phyloP scores from a whole-genome alignment of 75 land plant genomes.

The Pinus albicaulis region DNA sequence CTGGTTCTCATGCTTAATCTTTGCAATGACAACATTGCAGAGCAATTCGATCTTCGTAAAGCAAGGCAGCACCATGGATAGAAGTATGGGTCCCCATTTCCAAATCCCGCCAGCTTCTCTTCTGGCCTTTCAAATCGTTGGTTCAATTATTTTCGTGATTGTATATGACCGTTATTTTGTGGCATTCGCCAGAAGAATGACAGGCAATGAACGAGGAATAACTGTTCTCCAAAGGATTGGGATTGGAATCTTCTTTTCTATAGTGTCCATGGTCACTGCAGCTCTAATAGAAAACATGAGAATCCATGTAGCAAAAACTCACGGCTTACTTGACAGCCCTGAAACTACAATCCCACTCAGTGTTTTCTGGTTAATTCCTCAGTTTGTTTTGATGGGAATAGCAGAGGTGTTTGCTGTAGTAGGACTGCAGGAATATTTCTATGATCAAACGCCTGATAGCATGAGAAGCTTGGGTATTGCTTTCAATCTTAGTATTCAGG shows the following conservation, averaged over 20 bases:
- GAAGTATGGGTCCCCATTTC: constrained; percentile 15
- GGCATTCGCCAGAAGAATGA: constrained; percentile 18
- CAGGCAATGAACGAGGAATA: constrained; percentile 16
- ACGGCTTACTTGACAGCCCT: too few species aligned
- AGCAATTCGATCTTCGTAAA: not conserved
- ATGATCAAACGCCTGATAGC: too few species aligned
- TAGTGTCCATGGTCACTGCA: constrained; percentile 17
- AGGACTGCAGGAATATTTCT: too few species aligned
- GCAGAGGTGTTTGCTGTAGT: too few species aligned
- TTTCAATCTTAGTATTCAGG: too few species aligned
- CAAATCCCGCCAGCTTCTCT: constrained; percentile 44
- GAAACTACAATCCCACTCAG: too few species aligned
- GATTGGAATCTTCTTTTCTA: constrained; percentile 17
- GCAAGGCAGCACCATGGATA: too few species aligned
- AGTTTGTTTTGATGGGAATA: too few species aligned
- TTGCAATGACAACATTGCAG: constrained; percentile 29
- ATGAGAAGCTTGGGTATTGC: too few species aligned
- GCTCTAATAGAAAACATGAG: constrained; percentile 33
- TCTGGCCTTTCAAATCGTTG: constrained; percentile 24
- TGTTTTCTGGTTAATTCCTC: too few species aligned
- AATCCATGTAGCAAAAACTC: not conserved
- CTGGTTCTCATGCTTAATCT: constrained; percentile 39
- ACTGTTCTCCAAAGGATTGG: constrained; percentile 31
- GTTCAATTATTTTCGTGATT: too few species aligned
- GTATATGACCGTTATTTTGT: not conserved